Evolutionary conservation across 2,329 filamentous ascomycete genomes (phyloP).

Genomic region (Fusarium globosum): DNA sequence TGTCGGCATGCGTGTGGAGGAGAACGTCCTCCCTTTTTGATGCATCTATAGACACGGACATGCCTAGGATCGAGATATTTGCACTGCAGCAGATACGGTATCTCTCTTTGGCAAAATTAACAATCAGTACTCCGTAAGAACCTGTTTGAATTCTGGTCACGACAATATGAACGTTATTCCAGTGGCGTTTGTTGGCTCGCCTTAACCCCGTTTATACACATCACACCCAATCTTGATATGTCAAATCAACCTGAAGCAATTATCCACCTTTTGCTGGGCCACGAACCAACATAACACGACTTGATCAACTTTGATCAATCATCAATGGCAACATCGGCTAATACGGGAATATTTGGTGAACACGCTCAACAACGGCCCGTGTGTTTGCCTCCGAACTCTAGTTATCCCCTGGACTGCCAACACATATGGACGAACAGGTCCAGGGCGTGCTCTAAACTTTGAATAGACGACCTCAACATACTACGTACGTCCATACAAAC

Average conservation of each 20-base stretch:
- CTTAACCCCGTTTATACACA: background rate
- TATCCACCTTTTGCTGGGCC: conserved; percentile 8
- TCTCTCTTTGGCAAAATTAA: background rate
- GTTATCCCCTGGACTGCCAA: conserved; percentile 18
- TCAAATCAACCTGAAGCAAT: conserved; percentile 24
- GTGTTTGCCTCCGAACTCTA: conserved; percentile 25
- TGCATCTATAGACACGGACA: conserved; percentile 2
- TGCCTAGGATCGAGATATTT: background rate
- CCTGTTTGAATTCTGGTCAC: background rate
- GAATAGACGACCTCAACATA: conserved; percentile 2
- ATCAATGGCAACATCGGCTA: conserved; percentile 16
- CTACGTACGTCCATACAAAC: background rate
- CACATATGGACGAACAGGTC: conserved; percentile 20
- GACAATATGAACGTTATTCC: no score
- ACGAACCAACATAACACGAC: conserved; percentile 2
- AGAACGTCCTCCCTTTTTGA: conserved; percentile 22
- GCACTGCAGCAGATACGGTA: background rate
- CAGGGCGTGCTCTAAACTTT: conserved; percentile 6
- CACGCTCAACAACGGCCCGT: conserved; percentile 38
- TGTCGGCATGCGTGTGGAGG: conserved; percentile 32
- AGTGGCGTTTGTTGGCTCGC: background rate
- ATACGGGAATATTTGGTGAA: conserved; percentile 16
- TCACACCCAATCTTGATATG: background rate
- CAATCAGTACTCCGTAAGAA: background rate
- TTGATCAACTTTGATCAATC: conserved; percentile 12